Conservation (phyloP, 495 filamentous ascomycete genomes). For the Annulohypoxylon stygium region DNA sequence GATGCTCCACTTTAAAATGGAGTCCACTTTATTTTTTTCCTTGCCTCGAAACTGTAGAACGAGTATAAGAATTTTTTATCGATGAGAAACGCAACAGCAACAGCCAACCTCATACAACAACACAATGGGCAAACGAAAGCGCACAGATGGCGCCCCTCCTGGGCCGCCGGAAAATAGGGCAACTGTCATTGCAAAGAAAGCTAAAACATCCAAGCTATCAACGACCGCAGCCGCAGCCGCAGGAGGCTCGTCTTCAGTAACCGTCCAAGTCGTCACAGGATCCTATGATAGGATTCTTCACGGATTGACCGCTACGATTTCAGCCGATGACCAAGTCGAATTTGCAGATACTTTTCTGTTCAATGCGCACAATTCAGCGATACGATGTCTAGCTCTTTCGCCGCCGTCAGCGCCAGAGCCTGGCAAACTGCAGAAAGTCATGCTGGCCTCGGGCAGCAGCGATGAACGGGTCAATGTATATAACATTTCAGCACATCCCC, state of each 20-base stretch:
- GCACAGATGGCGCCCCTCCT: slow-evolving; percentile 57
- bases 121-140: slow-evolving; percentile 83
- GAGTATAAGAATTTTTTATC: slow-evolving; percentile 19
- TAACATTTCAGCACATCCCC: slow-evolving; percentile 81
- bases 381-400: slow-evolving; percentile 90
- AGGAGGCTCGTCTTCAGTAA: slow-evolving; percentile 58
- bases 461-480: slow-evolving; percentile 97
- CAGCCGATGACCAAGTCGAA: slow-evolving; percentile 61
- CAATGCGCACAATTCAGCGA: slow-evolving; percentile 89
- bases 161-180: slow-evolving; percentile 34
- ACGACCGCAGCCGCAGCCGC: slow-evolving; percentile 36
- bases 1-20: background rate
- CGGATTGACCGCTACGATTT: slow-evolving; percentile 83
- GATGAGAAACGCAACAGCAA: slow-evolving; percentile 1
- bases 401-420: slow-evolving; percentile 74
- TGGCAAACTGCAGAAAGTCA: slow-evolving; percentile 74
- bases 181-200: slow-evolving; percentile 54
- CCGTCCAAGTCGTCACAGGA: slow-evolving; percentile 89
- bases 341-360: slow-evolving; percentile 97
- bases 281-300: slow-evolving; percentile 96
- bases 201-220: slow-evolving; percentile 53
- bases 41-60: slow-evolving; percentile 6
- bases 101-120: slow-evolving; percentile 23
- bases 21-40: slow-evolving; percentile 38
- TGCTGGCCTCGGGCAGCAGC: slow-evolving; percentile 88